Base-by-base conservation (phyloP, 2,329 filamentous ascomycete genomes). In the Clonostachys sp. region DNA sequence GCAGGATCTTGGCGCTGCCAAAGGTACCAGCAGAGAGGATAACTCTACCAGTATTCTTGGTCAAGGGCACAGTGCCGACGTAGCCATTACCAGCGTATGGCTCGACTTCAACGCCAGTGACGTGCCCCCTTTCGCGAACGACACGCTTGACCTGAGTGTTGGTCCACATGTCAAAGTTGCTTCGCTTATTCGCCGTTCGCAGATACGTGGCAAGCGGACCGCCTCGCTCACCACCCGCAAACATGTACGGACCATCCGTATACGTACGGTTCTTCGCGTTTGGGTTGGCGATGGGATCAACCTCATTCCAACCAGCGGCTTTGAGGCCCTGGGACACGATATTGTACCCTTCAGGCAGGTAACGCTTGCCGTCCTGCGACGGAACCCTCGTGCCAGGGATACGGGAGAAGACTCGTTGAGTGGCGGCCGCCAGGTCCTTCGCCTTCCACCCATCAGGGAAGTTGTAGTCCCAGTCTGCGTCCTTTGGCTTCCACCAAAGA, bases 171-270 rank as follows among this genome's bases (percentile, higher is more conserved):
- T 79, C 74, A 66, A 90, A 89, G 67, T 89, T 87, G 38, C 70
- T 64, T 50, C 81, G 74, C 40, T 69, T 67, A 43, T 73, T 71
- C 2, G 84, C 83, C 16, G 75, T 72, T 5, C 84, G 80, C 2
- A 90, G 77, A 57, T 90, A 90, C 1, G 86, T 87, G 9, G 81
- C 81, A 60, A 89, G 71, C 12, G 86, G 86, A 1, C 87, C 86
- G 41, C 81, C 81, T 50, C 86, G 74, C 62, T 87, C 81, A 45
- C 83, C 84, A 42, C 82, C 67, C 6, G 71, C 68, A 60, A 82
- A 87, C 81, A 88, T 86, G 69, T 80, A 87, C 24, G 81, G 76
- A 20, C 81, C 80, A 62, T 81, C 78, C 41, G 77, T 75, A 63
- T 74, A 89, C 1, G 79, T 82, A 53, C 73, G 72, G 65, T 87